A percentile compares a stretch with the other conserved stretches of the same genome.
These are phyloP conservation scores for Daldinia vernicosa DNA, from an alignment of 495 filamentous ascomycete genomes.

Conservation along the genomic window DNA sequence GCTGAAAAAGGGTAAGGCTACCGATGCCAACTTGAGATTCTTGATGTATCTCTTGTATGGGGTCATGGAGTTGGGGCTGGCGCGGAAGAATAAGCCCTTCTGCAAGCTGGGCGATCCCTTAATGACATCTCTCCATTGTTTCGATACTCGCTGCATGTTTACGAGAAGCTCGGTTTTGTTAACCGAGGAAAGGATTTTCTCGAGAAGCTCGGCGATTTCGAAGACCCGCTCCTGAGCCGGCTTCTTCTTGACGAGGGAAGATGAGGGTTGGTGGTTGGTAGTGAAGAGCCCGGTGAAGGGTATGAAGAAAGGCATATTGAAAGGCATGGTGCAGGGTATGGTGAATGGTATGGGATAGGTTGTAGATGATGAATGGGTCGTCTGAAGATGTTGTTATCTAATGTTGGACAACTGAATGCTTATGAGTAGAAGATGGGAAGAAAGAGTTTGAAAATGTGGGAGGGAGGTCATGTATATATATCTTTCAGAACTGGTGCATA, in stretches of 20 bases:
- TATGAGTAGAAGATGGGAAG: background rate
- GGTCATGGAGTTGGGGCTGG: background rate
- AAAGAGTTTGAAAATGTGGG: background rate
- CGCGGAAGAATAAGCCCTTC: background rate
- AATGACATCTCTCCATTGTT: conserved; percentile 6
- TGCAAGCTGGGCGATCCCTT: background rate
- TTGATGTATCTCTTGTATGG: background rate
- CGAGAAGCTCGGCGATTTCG: conserved; percentile 18
- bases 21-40: background rate
- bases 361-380: background rate
- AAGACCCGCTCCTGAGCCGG: background rate
- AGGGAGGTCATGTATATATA: background rate
- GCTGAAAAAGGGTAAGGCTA: too few relatives aligned
- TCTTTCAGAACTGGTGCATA: background rate
- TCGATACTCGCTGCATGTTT: conserved; percentile 6
- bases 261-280: too few relatives aligned
- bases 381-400: background rate
- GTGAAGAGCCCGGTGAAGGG: too few relatives aligned
- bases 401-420: too few relatives aligned
- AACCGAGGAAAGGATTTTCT: background rate
- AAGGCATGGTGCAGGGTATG: too few relatives aligned
- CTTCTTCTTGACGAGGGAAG: too few relatives aligned
- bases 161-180: background rate
- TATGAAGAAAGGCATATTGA: too few relatives aligned
- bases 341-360: too few relatives aligned